These are phyloP conservation scores for Babesia gibsoni DNA, from an alignment of 169 alveolate species.

Conservation along the genomic window DNA sequence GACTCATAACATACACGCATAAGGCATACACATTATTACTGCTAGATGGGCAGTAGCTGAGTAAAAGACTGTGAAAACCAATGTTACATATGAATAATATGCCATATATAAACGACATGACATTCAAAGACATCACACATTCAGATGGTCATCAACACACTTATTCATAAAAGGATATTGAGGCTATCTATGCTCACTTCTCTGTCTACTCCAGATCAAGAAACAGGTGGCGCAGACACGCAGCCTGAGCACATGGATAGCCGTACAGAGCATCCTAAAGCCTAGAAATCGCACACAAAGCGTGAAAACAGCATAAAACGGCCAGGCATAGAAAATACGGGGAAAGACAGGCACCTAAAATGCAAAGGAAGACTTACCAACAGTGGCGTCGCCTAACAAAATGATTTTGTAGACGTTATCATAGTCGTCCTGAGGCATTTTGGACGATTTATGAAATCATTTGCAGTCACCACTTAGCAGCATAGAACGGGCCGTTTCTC, in stretches of 20 bases:
- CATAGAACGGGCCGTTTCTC: background rate
- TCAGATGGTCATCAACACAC: no score
- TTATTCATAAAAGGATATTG: background rate
- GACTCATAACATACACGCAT: no score
- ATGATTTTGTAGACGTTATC: slow-evolving; percentile 87
- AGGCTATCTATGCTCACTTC: background rate
- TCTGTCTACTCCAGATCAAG: background rate
- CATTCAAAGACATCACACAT: no score
- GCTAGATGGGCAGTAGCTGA: no score
- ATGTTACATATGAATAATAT: no score
- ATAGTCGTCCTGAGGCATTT: slow-evolving; percentile 81
- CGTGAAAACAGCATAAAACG: background rate
- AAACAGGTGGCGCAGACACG: background rate
- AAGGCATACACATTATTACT: no score
- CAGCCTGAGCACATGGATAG: no score
- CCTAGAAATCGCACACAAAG: no score
- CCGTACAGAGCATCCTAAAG: no score
- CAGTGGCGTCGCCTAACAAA: slow-evolving; percentile 96
- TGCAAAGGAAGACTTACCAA: slow-evolving; percentile 74
- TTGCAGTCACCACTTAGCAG: background rate
- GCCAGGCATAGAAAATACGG: background rate
- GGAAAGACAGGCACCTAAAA: no score
- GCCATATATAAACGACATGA: no score
- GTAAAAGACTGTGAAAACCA: no score
- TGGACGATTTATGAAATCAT: background rate